A percentile compares a stretch with the other conserved stretches of the same genome.
phyloP scores from a whole-genome alignment of 2,329 filamentous ascomycete species.

The Exophiala phaeomuriformis region DNA sequence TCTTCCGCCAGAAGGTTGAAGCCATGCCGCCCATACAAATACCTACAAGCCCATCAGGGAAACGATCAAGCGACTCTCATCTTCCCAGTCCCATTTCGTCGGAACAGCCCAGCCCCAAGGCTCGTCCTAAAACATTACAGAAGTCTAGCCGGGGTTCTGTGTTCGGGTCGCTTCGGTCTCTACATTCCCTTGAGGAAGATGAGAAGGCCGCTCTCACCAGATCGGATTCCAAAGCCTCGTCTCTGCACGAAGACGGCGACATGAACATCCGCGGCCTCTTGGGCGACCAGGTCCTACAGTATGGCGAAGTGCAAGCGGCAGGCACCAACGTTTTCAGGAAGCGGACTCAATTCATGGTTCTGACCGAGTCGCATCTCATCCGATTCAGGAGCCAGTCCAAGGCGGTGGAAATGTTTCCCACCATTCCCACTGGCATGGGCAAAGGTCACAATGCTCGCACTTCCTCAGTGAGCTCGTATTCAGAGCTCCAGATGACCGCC shows the following conservation, averaged over 20 bases:
- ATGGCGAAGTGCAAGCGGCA: conserved; percentile 64
- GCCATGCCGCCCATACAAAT: conserved; percentile 13
- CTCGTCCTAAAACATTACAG: conserved; percentile 39
- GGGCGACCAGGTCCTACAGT: conserved; percentile 50
- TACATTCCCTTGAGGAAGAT: conserved; percentile 47
- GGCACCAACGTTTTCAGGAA: conserved; percentile 60
- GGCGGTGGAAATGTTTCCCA: conserved; percentile 56
- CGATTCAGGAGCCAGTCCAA: conserved; percentile 62
- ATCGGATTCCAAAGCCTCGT: conserved; percentile 46
- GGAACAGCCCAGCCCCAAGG: conserved; percentile 31
- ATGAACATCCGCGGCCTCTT: conserved; percentile 31
- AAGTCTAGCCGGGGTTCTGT: conserved; percentile 46
- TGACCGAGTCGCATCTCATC: conserved; percentile 61
- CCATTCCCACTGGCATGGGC: conserved; percentile 38
- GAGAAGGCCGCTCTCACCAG: conserved; percentile 42
- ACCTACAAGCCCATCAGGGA: conserved; percentile 15
- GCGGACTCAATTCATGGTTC: conserved; percentile 64
- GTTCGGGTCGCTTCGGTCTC: conserved; percentile 52
- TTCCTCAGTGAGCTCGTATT: conserved; percentile 54
- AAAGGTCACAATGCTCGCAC: conserved; percentile 46
- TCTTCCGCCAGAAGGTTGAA: conserved; percentile 27
- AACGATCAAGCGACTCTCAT: conserved; percentile 32
- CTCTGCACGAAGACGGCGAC: conserved; percentile 42
- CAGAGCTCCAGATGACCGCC: conserved; percentile 53
- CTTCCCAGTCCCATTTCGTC: conserved; percentile 30